Percentiles rank a stretch among this genome's conserved stretches.
These are phyloP conservation scores for Phyllosticta capitalensis DNA, from an alignment of 2,329 filamentous ascomycete species.

Conservation along the genomic window DNA sequence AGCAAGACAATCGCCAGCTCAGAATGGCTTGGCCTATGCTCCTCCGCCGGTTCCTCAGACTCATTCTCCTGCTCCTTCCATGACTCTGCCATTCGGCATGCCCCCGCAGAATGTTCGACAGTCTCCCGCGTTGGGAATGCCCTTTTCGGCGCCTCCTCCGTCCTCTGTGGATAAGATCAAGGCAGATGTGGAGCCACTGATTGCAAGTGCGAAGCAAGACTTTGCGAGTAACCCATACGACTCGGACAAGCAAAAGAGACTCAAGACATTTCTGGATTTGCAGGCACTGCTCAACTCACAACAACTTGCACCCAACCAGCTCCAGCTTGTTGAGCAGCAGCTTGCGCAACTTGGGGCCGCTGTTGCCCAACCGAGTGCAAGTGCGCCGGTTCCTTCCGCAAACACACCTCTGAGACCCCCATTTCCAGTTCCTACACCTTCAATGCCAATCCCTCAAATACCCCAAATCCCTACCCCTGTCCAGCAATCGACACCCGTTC, in stretches of 20 bases:
- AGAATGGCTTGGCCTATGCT: conserved; percentile 20
- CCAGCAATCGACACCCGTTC: conserved; percentile 18
- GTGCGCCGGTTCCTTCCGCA: conserved; percentile 20
- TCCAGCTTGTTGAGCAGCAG: conserved; percentile 76
- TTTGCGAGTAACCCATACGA: conserved; percentile 70
- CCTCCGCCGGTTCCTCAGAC: conserved; percentile 17
- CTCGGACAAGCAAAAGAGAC: conserved; percentile 62
- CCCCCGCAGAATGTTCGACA: conserved; percentile 10
- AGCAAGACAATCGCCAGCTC: conserved; percentile 14
- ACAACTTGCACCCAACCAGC: conserved; percentile 68
- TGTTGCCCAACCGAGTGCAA: conserved; percentile 13
- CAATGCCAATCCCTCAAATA: conserved; percentile 15
- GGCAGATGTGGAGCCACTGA: conserved; percentile 71
- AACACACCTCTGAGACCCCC: conserved; percentile 20
- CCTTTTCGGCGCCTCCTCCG: conserved; percentile 37
- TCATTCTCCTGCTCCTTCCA: conserved; percentile 25
- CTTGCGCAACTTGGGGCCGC: conserved; percentile 57
- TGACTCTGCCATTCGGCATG: conserved; percentile 7
- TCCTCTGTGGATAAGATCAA: conserved; percentile 55
- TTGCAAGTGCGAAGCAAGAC: conserved; percentile 61
- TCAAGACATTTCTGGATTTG: conserved; percentile 78
- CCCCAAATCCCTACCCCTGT: conserved; percentile 16
- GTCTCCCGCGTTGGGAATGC: conserved; percentile 6
- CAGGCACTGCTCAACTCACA: conserved; percentile 71
- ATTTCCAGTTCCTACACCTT: conserved; percentile 17